Evolutionary conservation across 1,284 basidiomycete species (phyloP), one percentile per base, ranked within the genome.

Genomic region (Irpex sp.): DNA sequence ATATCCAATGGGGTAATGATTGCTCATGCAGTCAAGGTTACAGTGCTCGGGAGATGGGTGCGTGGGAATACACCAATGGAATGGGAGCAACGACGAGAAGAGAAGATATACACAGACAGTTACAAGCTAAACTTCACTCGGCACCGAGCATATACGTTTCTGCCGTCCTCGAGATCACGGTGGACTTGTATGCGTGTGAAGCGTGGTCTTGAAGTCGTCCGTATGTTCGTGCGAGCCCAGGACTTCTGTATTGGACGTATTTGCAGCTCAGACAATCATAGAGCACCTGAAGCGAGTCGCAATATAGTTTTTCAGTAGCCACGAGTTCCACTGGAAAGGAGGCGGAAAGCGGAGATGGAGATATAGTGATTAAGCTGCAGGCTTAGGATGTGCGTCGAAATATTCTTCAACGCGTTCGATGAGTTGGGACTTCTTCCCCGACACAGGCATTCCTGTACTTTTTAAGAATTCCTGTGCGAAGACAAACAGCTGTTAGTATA

Each of bases 361-460:
- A 37, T 61, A 4, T 31, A 56, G 26, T 26, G 26, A 26, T 26
- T 26, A 26, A 26, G 26, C 26, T 55, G 38, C 7, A 38, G 36
- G 19, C 60, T 47, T 52, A 36, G 13, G 59, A 40, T 64, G 62
- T 13, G 75, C 73, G 58, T 83, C 80, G 62, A 91, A 73, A 83
- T 85, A 92, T 36, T 85, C 83, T 19, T 74, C 72, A 5, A 87
- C 81, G 31, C 89, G 82, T 60, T 88, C 85, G 5, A 90, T 65
- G 57, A 93, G 77, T 2, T 90, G 90, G 8, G 79, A 82, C 73
- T 93, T 93, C 75, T 82, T 90, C 2, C 91, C 91, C 40, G 84
- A 82, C 11, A 81, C 77, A 9, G 84, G 65, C 64, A 82, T 74
- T 62, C 85, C 81, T 70, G 91, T 90, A 67, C 78, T 79, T 73